These are phyloP conservation scores for Cetraspora pellucida DNA, from an alignment of 192 early-diverging fungal genomes.

Conservation along the genomic window DNA sequence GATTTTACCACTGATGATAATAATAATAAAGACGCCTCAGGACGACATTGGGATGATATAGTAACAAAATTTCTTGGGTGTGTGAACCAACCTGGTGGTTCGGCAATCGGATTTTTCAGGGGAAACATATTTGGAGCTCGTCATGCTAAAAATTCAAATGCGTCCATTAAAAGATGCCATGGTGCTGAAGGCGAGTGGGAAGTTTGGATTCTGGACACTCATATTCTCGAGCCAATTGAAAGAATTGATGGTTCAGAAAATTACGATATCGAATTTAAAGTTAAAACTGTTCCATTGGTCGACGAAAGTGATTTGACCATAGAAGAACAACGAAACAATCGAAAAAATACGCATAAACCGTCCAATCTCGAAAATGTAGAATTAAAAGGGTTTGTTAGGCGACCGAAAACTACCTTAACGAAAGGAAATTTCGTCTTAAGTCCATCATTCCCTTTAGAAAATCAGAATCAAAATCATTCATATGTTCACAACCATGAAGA, in stretches of 20 bases:
- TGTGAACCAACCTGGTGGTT: constrained; percentile 16
- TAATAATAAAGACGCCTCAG: background rate
- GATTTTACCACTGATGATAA: background rate
- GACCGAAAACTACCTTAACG: background rate
- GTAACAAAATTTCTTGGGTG: constrained; percentile 22
- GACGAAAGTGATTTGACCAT: constrained; percentile 13
- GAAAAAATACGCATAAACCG: constrained; percentile 10
- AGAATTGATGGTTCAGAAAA: background rate
- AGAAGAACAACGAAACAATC: constrained; percentile 9
- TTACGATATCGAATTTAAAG: constrained; percentile 5
- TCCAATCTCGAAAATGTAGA: background rate
- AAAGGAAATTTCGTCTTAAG: background rate
- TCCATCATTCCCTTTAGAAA: background rate
- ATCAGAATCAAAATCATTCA: background rate
- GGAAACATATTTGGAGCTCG: constrained; percentile 22
- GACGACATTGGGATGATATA: constrained; percentile 21
- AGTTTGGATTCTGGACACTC: constrained; percentile 16
- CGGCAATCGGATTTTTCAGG: constrained; percentile 18
- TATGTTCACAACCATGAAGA: constrained; percentile 2
- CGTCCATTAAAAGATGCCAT: background rate
- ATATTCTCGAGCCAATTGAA: background rate
- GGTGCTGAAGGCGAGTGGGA: constrained; percentile 36
- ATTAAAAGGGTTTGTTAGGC: constrained; percentile 13
- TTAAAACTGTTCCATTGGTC: constrained; percentile 16
- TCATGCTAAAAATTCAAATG: background rate